phyloP scores from a whole-genome alignment of 352 stramenopile species.

The Phytophthora multivora region DNA sequence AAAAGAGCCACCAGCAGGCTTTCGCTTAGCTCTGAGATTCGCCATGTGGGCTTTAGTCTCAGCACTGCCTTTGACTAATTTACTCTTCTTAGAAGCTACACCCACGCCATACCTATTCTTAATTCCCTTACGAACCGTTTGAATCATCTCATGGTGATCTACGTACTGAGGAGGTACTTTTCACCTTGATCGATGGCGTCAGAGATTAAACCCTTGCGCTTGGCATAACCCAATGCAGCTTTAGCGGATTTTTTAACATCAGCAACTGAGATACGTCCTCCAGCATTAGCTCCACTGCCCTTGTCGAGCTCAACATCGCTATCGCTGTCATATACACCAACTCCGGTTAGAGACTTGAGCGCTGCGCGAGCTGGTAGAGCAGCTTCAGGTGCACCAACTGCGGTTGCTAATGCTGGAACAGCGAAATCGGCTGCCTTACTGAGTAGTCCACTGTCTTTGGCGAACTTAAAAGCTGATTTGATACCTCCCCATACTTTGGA shows the following conservation, averaged over 20 bases:
- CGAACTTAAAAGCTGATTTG: constrained; percentile 22
- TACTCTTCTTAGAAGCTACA: constrained; percentile 5
- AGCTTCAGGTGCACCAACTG: constrained; percentile 1
- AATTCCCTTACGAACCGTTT: not conserved
- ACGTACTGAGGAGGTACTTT: constrained; percentile 8
- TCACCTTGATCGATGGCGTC: constrained; percentile 13
- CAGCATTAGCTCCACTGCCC: not conserved
- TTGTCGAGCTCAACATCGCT: not conserved
- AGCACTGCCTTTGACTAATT: constrained; percentile 1
- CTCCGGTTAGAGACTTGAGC: constrained; percentile 6
- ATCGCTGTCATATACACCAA: constrained; percentile 18
- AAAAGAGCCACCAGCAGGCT: not conserved
- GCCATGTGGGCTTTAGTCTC: constrained; percentile 14
- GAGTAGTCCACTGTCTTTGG: constrained; percentile 11
- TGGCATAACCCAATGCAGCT: constrained; percentile 8
- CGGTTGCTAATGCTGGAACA: constrained; percentile 8
- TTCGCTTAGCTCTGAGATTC: constrained; percentile 2
- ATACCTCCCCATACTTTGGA: constrained; percentile 19
- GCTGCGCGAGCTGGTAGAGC: constrained; percentile 14
- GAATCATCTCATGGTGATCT: constrained; percentile 2
- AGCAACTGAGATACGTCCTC: constrained; percentile 1
- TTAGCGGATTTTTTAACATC: constrained; percentile 15
- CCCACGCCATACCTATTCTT: constrained; percentile 15
- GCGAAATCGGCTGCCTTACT: constrained; percentile 5
- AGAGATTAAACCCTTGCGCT: constrained; percentile 14